phyloP scores from a whole-genome alignment of 257 asterid species.

The Solanum arcanum region DNA sequence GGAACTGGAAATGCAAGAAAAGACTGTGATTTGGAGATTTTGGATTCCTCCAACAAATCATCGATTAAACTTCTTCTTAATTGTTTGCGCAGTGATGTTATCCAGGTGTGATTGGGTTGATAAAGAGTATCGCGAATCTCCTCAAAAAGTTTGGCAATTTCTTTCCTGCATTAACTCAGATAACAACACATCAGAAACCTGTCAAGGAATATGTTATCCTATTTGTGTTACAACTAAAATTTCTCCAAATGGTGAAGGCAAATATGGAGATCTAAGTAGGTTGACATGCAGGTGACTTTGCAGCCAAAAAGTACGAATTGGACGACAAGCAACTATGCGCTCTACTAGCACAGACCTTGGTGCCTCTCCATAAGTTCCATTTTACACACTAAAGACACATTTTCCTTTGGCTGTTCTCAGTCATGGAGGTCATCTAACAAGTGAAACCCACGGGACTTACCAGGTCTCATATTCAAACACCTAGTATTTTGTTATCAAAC shows the following conservation, averaged over 20 bases:
- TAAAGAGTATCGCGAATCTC: constrained; percentile 59
- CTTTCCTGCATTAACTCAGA: constrained; percentile 37
- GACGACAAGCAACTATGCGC: not conserved
- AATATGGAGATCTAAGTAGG: not conserved
- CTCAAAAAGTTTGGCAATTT: constrained; percentile 41
- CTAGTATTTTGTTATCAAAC: not conserved
- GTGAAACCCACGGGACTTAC: not conserved
- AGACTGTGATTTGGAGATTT: constrained; percentile 35
- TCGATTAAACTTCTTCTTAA: constrained; percentile 45
- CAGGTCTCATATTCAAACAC: not conserved
- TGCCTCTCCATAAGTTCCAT: not conserved
- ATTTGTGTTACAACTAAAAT: not conserved
- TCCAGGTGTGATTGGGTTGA: constrained; percentile 81
- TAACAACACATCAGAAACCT: not conserved
- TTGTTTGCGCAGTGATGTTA: constrained; percentile 45
- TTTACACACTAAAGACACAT: not conserved
- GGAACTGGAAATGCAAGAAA: constrained; percentile 79
- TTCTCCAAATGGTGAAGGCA: not conserved
- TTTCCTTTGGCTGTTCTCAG: not conserved
- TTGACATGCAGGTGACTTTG: not conserved
- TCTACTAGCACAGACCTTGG: not conserved
- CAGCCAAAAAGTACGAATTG: not conserved
- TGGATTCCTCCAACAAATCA: constrained; percentile 39
- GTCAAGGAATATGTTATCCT: not conserved
- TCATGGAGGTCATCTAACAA: not conserved